phyloP scores from a whole-genome alignment of 441 rosid species.

The Brassica hybrid region DNA sequence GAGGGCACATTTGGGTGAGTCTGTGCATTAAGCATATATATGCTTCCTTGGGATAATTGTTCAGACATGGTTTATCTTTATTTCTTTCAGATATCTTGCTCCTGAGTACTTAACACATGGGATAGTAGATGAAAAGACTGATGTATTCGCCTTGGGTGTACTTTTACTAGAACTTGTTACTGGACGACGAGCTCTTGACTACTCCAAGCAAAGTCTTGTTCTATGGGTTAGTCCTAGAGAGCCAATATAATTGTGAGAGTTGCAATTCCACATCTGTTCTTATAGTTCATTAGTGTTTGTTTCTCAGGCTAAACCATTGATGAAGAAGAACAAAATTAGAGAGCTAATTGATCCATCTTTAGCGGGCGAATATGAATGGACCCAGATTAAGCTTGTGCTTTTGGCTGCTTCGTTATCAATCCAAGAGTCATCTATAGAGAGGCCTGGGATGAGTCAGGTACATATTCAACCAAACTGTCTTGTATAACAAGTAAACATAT shows the following conservation, averaged over 20 bases:
- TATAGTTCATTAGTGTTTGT: constrained; percentile 5
- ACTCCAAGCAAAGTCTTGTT: constrained; percentile 80
- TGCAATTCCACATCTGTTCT: background rate
- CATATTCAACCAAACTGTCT: constrained; percentile 8
- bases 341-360: constrained; percentile 78
- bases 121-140: constrained; percentile 87
- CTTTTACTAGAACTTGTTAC: constrained; percentile 77
- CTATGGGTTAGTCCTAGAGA: constrained; percentile 63
- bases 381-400: constrained; percentile 64
- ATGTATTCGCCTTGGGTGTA: constrained; percentile 87
- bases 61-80: background rate
- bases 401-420: constrained; percentile 75
- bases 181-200: constrained; percentile 79
- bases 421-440: constrained; percentile 67
- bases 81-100: constrained; percentile 68
- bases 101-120: constrained; percentile 90
- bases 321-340: constrained; percentile 61
- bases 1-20: constrained; percentile 93
- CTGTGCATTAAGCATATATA: background rate
- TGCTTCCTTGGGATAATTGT: background rate
- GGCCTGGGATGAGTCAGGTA: constrained; percentile 76
- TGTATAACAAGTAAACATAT: constrained; percentile 10
- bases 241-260: background rate
- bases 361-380: constrained; percentile 48
- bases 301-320: constrained; percentile 68